These are phyloP conservation scores for Pseudodiploospora longispora DNA, from an alignment of 2,329 filamentous ascomycete genomes.

Conservation along the genomic window DNA sequence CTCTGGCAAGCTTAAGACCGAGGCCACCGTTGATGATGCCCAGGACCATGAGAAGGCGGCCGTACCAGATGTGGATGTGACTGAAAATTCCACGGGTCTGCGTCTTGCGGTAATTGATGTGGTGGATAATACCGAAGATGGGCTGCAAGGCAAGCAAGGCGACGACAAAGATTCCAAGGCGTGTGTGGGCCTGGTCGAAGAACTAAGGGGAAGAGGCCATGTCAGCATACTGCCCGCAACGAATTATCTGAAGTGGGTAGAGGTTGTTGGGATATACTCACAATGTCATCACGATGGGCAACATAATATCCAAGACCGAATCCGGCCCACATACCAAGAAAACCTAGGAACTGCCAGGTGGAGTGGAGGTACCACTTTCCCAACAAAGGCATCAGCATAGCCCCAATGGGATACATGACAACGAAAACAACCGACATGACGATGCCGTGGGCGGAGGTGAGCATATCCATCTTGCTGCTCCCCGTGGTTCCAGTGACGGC, in stretches of 20 bases:
- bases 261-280: conserved; percentile 25
- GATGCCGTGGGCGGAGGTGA: conserved; percentile 44
- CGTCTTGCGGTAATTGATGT: conserved; percentile 42
- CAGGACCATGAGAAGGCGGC: conserved; percentile 47
- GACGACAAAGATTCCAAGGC: conserved; percentile 48
- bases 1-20: conserved; percentile 43
- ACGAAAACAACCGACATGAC: conserved; percentile 54
- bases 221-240: neutral
- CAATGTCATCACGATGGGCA: conserved; percentile 31
- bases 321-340: conserved; percentile 51
- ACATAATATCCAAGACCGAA: conserved; percentile 49
- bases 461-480: conserved; percentile 14
- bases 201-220: conserved; percentile 31
- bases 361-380: conserved; percentile 52
- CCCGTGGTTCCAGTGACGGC: conserved; percentile 9
- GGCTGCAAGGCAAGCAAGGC: conserved; percentile 50
- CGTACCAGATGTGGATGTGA: conserved; percentile 55
- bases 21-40: conserved; percentile 58
- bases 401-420: conserved; percentile 51
- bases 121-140: conserved; percentile 49
- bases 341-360: conserved; percentile 44
- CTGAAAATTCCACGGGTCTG: conserved; percentile 42
- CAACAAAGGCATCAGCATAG: conserved; percentile 51
- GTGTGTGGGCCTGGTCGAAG: conserved; percentile 44
- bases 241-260: neutral